phyloP scores from a whole-genome alignment of 371 early-diverging fungal species.

The Apophysomyces elegans region DNA sequence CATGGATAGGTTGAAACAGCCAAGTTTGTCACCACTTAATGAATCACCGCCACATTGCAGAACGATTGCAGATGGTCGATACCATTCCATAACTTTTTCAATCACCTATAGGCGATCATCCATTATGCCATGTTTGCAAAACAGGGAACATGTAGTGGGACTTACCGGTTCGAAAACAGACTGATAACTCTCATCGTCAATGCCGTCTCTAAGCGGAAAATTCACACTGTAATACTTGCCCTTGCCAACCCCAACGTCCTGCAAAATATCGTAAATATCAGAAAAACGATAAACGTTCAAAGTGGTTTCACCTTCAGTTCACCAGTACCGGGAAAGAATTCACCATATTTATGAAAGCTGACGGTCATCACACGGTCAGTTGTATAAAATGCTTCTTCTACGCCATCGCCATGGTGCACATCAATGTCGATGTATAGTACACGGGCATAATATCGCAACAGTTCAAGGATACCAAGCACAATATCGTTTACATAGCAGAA shows the following conservation, averaged over 20 bases:
- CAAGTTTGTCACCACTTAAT: slow-evolving; percentile 97
- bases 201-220: slow-evolving; percentile 97
- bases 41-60: slow-evolving; percentile 99
- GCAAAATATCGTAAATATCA: not conserved
- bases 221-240: slow-evolving; percentile 97
- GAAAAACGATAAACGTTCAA: too few relatives aligned
- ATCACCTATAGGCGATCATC: slow-evolving; percentile 59
- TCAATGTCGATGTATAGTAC: slow-evolving; percentile 99
- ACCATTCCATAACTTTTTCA: slow-evolving; percentile 91
- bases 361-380: slow-evolving; percentile 99
- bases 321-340: slow-evolving; percentile 99
- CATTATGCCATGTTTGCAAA: not conserved
- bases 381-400: slow-evolving; percentile 99
- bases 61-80: slow-evolving; percentile 96
- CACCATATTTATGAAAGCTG: slow-evolving; percentile 99
- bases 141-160: slow-evolving; percentile 23
- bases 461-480: slow-evolving; percentile 95
- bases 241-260: slow-evolving; percentile 86
- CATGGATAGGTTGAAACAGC: slow-evolving; percentile 98
- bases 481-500: slow-evolving; percentile 99
- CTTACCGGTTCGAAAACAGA: slow-evolving; percentile 85
- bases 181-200: slow-evolving; percentile 94
- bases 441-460: slow-evolving; percentile 91
- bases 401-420: slow-evolving; percentile 99
- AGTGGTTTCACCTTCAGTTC: slow-evolving; percentile 68